phyloP scores from a whole-genome alignment of 345 rosid species.

The Lenwebbia sp. region DNA sequence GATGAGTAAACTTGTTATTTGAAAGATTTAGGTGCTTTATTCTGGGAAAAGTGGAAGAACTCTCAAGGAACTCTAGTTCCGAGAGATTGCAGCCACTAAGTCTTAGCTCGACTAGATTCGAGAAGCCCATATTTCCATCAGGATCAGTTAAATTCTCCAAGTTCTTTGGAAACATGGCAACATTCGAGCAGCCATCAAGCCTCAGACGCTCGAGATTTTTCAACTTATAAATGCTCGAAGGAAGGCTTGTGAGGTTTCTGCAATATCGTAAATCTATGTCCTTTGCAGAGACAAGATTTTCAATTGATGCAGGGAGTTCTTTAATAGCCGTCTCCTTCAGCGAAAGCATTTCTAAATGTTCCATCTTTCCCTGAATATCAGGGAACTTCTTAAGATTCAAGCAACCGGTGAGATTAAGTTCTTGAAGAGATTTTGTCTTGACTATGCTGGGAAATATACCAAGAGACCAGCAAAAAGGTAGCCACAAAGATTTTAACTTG shows the following conservation, averaged over 20 bases:
- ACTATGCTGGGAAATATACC: not conserved
- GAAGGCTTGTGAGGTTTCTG: not conserved
- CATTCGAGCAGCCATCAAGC: not conserved
- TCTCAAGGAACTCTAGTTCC: not conserved
- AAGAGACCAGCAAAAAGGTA: not conserved
- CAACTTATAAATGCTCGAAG: not conserved
- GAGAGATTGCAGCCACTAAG: not conserved
- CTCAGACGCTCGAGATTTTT: not conserved
- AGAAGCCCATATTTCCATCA: not conserved
- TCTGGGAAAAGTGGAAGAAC: too few relatives aligned
- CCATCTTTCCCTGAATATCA: not conserved
- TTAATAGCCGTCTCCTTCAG: not conserved
- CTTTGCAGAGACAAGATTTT: not conserved
- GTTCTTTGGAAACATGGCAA: not conserved
- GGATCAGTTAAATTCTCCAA: not conserved
- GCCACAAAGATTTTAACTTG: not conserved
- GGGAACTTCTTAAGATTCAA: not conserved
- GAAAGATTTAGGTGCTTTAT: too few relatives aligned
- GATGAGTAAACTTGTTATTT: too few relatives aligned
- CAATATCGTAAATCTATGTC: accelerated
- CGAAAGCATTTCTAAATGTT: not conserved
- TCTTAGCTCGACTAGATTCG: not conserved
- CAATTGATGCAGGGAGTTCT: not conserved
- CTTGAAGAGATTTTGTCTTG: not conserved
- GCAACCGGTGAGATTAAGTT: accelerated